Evolutionary conservation across 306 rosid genomes (phyloP).

Genomic region (Begonia masoniana): DNA sequence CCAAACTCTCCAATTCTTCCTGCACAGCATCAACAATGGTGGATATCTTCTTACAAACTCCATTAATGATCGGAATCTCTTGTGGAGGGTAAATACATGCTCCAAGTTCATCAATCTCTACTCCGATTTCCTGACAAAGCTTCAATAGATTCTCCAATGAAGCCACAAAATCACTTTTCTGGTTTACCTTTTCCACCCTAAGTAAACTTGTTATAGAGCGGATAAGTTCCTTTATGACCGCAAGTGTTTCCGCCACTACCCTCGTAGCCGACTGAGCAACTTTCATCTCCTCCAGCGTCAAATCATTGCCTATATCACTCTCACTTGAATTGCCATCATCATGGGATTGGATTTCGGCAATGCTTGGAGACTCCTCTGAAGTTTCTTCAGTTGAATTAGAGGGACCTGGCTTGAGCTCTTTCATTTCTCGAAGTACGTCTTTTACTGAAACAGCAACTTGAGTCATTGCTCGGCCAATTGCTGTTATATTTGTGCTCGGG

Average conservation of each 20-base stretch:
- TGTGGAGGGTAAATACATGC: slow-evolving; percentile 93
- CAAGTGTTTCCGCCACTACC: slow-evolving; percentile 48
- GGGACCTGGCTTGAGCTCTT: slow-evolving; percentile 62
- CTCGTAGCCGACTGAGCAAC: slow-evolving; percentile 41
- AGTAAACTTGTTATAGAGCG: slow-evolving; percentile 63
- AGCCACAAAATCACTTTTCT: slow-evolving; percentile 31
- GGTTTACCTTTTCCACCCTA: slow-evolving; percentile 46
- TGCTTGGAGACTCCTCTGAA: slow-evolving; percentile 12
- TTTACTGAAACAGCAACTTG: slow-evolving; percentile 75
- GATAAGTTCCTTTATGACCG: slow-evolving; percentile 56
- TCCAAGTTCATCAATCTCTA: slow-evolving; percentile 76
- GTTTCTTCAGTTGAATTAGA: slow-evolving; percentile 24
- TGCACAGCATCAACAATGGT: slow-evolving; percentile 38
- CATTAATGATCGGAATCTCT: slow-evolving; percentile 39
- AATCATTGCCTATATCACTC: slow-evolving; percentile 68
- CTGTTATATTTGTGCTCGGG: slow-evolving; percentile 66
- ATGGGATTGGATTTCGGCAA: slow-evolving; percentile 15
- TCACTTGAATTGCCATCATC: slow-evolving; percentile 35
- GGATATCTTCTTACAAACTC: slow-evolving; percentile 38
- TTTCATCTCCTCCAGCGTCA: slow-evolving; percentile 80
- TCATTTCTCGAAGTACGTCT: slow-evolving; percentile 93
- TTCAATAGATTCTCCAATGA: slow-evolving; percentile 68
- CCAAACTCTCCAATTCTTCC: slow-evolving; percentile 26
- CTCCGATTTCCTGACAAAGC: slow-evolving; percentile 49
- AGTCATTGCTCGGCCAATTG: slow-evolving; percentile 75